These are phyloP conservation scores for Proliferodiscus dingleyae DNA, from an alignment of 2,329 filamentous ascomycete genomes.

Conservation along the genomic window DNA sequence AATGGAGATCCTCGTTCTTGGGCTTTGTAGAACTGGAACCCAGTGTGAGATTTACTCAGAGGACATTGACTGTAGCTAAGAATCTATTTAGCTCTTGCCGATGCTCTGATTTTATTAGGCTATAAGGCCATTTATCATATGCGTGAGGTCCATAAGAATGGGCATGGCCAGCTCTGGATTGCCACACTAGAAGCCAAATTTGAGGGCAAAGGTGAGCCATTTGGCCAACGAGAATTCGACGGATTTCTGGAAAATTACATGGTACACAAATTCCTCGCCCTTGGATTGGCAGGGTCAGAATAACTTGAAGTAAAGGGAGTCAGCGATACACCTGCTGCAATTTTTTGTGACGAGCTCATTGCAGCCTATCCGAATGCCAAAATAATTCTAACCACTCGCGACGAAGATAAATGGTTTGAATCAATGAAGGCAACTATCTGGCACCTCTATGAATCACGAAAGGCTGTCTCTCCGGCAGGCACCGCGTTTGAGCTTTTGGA, in stretches of 20 bases:
- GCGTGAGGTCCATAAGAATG: conserved; percentile 11
- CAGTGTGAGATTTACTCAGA: conserved; percentile 4
- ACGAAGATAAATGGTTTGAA: conserved; percentile 15
- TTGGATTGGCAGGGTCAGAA: too few species aligned
- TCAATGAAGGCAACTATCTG: conserved; percentile 11
- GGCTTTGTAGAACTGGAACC: conserved; percentile 11
- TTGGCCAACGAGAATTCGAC: conserved; percentile 10
- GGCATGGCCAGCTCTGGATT: conserved; percentile 7
- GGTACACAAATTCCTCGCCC: conserved; percentile 1
- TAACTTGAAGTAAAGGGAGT: conserved; percentile 10
- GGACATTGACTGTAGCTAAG: too few species aligned
- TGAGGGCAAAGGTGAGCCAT: conserved; percentile 2
- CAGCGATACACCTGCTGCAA: conserved; percentile 30
- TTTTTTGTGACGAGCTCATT: conserved; percentile 29
- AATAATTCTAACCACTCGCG: conserved; percentile 16
- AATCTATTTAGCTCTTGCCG: conserved; percentile 11
- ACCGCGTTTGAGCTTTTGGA: neutral
- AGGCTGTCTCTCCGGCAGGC: neutral
- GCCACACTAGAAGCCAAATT: conserved; percentile 9
- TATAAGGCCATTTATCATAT: conserved; percentile 11
- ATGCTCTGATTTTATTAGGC: conserved; percentile 8
- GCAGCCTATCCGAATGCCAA: conserved; percentile 19
- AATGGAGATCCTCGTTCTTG: conserved; percentile 9
- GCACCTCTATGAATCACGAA: neutral
- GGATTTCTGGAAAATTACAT: conserved; percentile 5